Conservation (phyloP, 2,329 filamentous ascomycete genomes). For the Aspergillus ustus region DNA sequence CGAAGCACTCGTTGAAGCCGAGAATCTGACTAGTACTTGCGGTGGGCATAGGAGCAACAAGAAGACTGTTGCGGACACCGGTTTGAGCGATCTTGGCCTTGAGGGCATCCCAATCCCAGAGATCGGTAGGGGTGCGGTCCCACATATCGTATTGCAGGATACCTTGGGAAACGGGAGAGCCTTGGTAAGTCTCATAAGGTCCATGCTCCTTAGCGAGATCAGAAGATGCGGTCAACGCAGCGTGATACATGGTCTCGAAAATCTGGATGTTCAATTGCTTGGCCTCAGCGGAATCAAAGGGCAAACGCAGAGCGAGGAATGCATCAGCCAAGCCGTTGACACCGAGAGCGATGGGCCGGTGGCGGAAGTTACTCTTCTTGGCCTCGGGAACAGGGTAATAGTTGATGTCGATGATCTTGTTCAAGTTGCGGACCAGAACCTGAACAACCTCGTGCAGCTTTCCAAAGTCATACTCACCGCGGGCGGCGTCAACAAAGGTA, state of each 20-base stretch:
- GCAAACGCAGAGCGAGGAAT: slow-evolving; percentile 94
- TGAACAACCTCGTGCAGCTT: slow-evolving; percentile 94
- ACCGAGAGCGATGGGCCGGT: slow-evolving; percentile 93
- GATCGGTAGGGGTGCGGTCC: slow-evolving; percentile 87
- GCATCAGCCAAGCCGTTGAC: slow-evolving; percentile 97
- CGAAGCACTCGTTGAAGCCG: slow-evolving; percentile 99
- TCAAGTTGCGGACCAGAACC: slow-evolving; percentile 91
- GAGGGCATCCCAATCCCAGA: slow-evolving; percentile 93
- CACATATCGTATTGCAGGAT: slow-evolving; percentile 99
- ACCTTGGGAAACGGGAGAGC: slow-evolving; percentile 91
- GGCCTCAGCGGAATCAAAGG: slow-evolving; percentile 95
- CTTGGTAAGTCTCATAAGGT: slow-evolving; percentile 86
- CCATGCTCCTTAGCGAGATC: slow-evolving; percentile 83
- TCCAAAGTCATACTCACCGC: slow-evolving; percentile 89
- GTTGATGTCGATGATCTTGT: slow-evolving; percentile 98
- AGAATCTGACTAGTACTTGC: slow-evolving; percentile 97
- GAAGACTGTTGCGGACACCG: slow-evolving; percentile 91
- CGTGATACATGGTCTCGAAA: slow-evolving; percentile 99
- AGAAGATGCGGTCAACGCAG: slow-evolving; percentile 84
- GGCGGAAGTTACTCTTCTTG: slow-evolving; percentile 93
- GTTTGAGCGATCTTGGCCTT: slow-evolving; percentile 91
- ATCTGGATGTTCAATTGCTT: slow-evolving; percentile 96
- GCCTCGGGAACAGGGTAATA: slow-evolving; percentile 97
- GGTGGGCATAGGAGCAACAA: slow-evolving; percentile 97
- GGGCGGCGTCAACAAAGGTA: slow-evolving; percentile 83